Percentiles rank a stretch among this genome's conserved stretches.
These are phyloP conservation scores for Suillus discolor DNA, from an alignment of 768 basidiomycete genomes.

Conservation along the genomic window DNA sequence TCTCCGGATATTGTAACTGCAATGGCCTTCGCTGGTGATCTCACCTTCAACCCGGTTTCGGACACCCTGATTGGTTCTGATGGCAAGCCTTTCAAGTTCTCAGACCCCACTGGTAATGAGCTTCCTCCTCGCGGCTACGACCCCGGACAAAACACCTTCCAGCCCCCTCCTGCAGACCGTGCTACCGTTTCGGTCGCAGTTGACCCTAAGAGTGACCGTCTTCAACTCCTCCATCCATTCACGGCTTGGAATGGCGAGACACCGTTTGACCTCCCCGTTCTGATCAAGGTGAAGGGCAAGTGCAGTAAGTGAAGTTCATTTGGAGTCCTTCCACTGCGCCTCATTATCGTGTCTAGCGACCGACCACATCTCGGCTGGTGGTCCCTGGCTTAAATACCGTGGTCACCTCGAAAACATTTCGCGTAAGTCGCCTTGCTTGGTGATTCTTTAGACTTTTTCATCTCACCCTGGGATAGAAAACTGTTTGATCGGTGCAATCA, in stretches of 20 bases:
- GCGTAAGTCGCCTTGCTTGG: constrained; percentile 47
- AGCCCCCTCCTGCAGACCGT: constrained; percentile 88
- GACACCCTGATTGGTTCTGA: constrained; percentile 87
- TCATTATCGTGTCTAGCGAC: constrained; percentile 51
- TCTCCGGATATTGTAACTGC: constrained; percentile 97
- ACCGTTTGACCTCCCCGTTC: constrained; percentile 82
- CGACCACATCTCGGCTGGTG: constrained; percentile 96
- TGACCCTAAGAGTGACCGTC: constrained; percentile 81
- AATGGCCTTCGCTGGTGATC: constrained; percentile 90
- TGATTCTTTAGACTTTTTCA: neutral
- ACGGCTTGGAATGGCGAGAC: constrained; percentile 92
- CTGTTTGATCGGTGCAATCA: constrained; percentile 97
- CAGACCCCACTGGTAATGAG: constrained; percentile 87
- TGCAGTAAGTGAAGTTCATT: constrained; percentile 69
- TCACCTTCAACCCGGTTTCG: constrained; percentile 96
- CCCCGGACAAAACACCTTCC: constrained; percentile 96
- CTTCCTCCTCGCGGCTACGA: constrained; percentile 97
- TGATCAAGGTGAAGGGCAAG: constrained; percentile 99
- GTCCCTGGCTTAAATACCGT: constrained; percentile 99
- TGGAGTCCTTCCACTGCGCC: neutral
- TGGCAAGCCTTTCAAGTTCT: constrained; percentile 97
- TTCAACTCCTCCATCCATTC: constrained; percentile 91
- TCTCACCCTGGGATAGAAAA: constrained; percentile 59
- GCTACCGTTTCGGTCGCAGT: constrained; percentile 85
- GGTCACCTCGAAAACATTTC: constrained; percentile 99